Evolutionary conservation across 345 rosid species (phyloP).

Genomic region (Pistacia vera): DNA sequence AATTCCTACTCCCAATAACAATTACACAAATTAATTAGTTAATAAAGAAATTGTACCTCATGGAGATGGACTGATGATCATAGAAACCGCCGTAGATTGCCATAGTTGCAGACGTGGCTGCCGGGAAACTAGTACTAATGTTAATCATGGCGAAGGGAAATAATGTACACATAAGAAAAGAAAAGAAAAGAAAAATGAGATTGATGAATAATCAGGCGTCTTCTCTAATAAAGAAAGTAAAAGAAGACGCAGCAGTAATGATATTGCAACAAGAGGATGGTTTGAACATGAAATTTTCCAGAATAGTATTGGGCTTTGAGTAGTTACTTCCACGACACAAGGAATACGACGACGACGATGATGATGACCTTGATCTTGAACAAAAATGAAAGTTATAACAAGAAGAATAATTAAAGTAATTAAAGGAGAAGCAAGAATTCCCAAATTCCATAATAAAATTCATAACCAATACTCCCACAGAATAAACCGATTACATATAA

Average conservation of each 20-base stretch:
- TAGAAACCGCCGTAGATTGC: neutral
- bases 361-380: constrained; percentile 10
- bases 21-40: neutral
- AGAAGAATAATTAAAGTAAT: constrained; percentile 22
- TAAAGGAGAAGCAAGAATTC: constrained; percentile 40
- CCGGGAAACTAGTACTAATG: neutral
- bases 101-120: constrained; percentile 2
- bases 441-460: constrained; percentile 49
- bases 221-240: neutral
- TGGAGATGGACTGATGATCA: neutral
- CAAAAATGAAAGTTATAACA: neutral
- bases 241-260: constrained; percentile 2
- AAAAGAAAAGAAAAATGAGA: constrained; percentile 12
- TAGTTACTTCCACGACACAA: constrained; percentile 37
- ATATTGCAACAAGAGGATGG: constrained; percentile 15
- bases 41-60: neutral
- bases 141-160: neutral
- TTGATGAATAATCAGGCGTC: constrained; percentile 16
- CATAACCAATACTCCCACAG: neutral
- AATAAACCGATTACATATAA: neutral
- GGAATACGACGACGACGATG: constrained; percentile 9
- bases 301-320: constrained; percentile 37
- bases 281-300: constrained; percentile 22
- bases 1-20: neutral
- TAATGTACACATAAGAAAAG: neutral